Evolutionary conservation across 495 filamentous ascomycete genomes (phyloP).

Genomic region (Tirmania nivea): DNA sequence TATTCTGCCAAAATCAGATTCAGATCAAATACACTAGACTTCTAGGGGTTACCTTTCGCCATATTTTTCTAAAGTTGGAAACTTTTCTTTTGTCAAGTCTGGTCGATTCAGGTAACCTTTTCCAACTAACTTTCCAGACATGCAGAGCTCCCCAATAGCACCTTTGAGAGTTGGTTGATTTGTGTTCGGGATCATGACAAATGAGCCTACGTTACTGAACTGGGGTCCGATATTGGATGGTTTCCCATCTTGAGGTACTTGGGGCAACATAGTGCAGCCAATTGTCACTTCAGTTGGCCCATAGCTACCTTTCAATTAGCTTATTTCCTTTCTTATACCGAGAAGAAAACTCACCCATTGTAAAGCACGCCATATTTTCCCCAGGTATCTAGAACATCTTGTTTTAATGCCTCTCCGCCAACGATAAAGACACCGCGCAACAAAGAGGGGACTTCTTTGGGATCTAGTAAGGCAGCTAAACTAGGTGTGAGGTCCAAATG

Average conservation of each 20-base stretch:
- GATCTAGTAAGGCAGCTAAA: slow-evolving; percentile 36
- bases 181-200: slow-evolving; percentile 49
- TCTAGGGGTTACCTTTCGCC: slow-evolving; percentile 18
- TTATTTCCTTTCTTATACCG: slow-evolving; percentile 1
- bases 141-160: slow-evolving; percentile 65
- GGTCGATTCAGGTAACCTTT: slow-evolving; percentile 68
- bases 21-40: too few species aligned
- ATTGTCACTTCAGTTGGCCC: slow-evolving; percentile 86
- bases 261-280: slow-evolving; percentile 57
- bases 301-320: slow-evolving; percentile 20
- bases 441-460: slow-evolving; percentile 44
- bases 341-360: slow-evolving; percentile 32
- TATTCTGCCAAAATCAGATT: slow-evolving; percentile 14
- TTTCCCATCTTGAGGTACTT: slow-evolving; percentile 47
- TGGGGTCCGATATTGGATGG: slow-evolving; percentile 69
- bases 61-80: slow-evolving; percentile 32
- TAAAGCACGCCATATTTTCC: slow-evolving; percentile 41
- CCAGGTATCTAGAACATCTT: slow-evolving; percentile 53
- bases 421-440: slow-evolving; percentile 55
- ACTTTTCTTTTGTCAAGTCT: slow-evolving; percentile 41
- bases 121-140: slow-evolving; percentile 66
- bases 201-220: slow-evolving; percentile 62
- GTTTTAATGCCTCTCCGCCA: slow-evolving; percentile 47
- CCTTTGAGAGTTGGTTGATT: slow-evolving; percentile 53
- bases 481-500: slow-evolving; percentile 68